A percentile compares a stretch with the other conserved stretches of the same genome.
Evolutionary conservation across 192 early-diverging fungal species (phyloP).

Genomic region (Backusella psychrophila): DNA sequence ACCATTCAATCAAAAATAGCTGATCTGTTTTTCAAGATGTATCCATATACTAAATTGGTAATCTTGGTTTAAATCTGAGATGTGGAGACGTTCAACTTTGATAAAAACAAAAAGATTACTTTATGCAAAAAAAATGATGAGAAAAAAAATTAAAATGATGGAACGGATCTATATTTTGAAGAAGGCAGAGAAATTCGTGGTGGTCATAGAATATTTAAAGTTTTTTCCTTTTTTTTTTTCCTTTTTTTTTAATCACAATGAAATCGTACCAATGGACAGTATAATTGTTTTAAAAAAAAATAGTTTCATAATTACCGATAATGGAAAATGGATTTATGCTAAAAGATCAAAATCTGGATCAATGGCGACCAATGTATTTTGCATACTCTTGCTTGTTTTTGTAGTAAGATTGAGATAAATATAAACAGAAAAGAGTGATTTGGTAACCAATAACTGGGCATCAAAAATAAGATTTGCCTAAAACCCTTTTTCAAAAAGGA

Average conservation of each 20-base stretch:
- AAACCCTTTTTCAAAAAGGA: not conserved
- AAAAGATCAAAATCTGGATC: not conserved
- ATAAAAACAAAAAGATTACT: not conserved
- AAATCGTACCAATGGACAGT: not conserved
- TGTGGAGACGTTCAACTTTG: not conserved
- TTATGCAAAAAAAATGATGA: not conserved
- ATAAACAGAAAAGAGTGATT: not conserved
- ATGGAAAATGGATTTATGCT: not conserved
- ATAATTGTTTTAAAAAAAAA: not conserved
- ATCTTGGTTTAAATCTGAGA: conserved; percentile 1
- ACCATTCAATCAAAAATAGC: not conserved
- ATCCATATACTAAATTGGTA: not conserved
- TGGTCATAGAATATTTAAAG: not conserved
- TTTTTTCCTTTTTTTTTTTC: not conserved
- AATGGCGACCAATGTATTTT: not conserved
- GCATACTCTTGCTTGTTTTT: not conserved
- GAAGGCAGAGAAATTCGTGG: too few relatives aligned
- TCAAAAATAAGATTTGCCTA: not conserved
- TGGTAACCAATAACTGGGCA: not conserved
- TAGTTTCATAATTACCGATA: not conserved
- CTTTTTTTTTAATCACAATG: not conserved
- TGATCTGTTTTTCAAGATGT: not conserved
- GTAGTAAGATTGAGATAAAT: not conserved
- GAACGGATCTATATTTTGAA: not conserved
- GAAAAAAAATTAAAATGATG: not conserved